Conservation (phyloP, 2,329 filamentous ascomycete genomes). For the Fusarium mundagurra region DNA sequence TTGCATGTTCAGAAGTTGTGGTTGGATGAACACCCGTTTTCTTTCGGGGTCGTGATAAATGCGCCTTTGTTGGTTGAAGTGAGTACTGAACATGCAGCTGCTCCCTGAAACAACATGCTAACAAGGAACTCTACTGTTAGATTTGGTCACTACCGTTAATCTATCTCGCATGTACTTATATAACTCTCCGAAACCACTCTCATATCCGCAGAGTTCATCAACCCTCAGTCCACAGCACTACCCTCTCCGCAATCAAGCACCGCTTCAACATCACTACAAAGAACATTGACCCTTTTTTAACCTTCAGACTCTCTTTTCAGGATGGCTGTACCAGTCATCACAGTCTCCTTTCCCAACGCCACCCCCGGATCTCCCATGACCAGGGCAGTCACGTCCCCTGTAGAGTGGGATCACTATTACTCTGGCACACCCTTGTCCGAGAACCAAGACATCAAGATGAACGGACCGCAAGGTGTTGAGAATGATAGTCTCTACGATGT, state of each 20-base stretch:
- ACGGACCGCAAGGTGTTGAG: background rate
- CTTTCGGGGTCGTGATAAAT: background rate
- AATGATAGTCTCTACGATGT: fast-evolving
- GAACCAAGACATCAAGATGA: background rate
- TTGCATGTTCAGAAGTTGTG: background rate
- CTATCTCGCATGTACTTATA: background rate
- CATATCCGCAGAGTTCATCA: background rate
- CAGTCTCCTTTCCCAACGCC: background rate
- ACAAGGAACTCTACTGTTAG: too few species aligned
- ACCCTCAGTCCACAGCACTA: background rate
- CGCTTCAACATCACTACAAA: background rate
- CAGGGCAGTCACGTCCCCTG: background rate
- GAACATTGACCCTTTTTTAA: fast-evolving
- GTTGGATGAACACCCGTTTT: background rate
- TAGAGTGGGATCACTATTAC: background rate
- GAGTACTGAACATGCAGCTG: background rate
- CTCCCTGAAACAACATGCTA: background rate
- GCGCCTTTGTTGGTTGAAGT: background rate
- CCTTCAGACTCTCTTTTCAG: background rate
- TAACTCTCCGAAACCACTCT: background rate
- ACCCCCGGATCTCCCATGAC: background rate
- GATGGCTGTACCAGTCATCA: background rate
- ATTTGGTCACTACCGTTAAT: fast-evolving
- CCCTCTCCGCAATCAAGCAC: background rate
- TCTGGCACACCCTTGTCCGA: background rate